Base-by-base conservation (phyloP, 306 rosid species). In the Psophocarpus tetragonolobus region DNA sequence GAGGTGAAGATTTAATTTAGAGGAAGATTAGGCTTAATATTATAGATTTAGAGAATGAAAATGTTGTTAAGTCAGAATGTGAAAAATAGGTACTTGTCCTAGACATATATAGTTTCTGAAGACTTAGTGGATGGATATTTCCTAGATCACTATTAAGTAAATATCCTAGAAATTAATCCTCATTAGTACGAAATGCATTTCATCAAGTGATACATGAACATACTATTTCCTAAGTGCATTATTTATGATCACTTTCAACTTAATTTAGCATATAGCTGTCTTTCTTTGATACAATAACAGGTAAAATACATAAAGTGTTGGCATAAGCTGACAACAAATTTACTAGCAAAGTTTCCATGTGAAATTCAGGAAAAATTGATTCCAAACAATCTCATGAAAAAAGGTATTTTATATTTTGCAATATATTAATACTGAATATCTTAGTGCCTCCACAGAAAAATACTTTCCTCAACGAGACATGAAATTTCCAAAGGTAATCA, bases 401-500 rank as follows among this genome's bases (percentile, higher is more conserved):
- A 8, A 18, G 23, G 41, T 14, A 57, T 8, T 13, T 42, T 53
- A 47, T 50, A 35, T 42, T 38, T 68, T 44, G 26, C 63, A 54
- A 44, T 64, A 72, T 27, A 66, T 60, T 72, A 35, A 58, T 13
- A 65, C 24, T 17, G 32, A 60, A 68, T 68, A 69, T 77, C 82
- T 6, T 75, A 75, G 60, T 61, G 29, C 51, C 7, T 18, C 50
- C 4, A 47, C 41, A 3, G 2, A 48, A 75, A 61, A 39, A n/a
- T 20, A 61, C 13, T 21, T 76, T 39, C 30, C 53, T 70, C 1
- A 1, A 51, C 30, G 53, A 64, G 17, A 66, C 21, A 23, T 20
- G 60, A 42, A 56, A 58, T 21, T 51, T 50, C 14, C 51, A 18
- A 56, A 63, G 68, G 73, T 76, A 48, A 86, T 13, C 81, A 68